Conservation (phyloP, 768 basidiomycete species). For the Naganishia kalamii region DNA sequence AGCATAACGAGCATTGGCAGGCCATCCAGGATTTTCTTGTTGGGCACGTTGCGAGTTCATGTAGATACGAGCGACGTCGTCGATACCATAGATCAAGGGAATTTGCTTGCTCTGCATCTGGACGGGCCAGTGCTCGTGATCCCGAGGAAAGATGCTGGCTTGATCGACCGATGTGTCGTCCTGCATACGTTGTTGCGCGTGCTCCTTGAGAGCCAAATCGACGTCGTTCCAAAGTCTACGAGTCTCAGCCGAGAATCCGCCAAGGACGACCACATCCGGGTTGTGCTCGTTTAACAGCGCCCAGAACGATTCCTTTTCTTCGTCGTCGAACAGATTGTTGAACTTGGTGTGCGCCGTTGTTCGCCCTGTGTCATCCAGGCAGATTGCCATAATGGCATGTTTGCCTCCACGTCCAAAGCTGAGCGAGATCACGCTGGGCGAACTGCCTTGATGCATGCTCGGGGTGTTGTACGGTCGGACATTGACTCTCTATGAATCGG, state of each 20-base stretch:
- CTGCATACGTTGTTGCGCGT: slow-evolving; percentile 23
- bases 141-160: slow-evolving; percentile 16
- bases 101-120: slow-evolving; percentile 25
- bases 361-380: slow-evolving; percentile 79
- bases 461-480: slow-evolving; percentile 65
- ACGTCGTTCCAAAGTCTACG: slow-evolving; percentile 37
- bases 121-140: slow-evolving; percentile 24
- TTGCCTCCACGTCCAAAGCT: slow-evolving; percentile 95
- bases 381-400: slow-evolving; percentile 78
- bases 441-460: slow-evolving; percentile 65
- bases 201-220: slow-evolving; percentile 32
- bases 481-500: slow-evolving; percentile 62
- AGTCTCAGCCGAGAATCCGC: slow-evolving; percentile 80
- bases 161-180: neutral
- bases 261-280: slow-evolving; percentile 81
- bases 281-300: slow-evolving; percentile 74
- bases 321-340: slow-evolving; percentile 72
- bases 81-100: slow-evolving; percentile 67
- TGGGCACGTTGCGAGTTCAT: slow-evolving; percentile 80
- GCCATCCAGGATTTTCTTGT: slow-evolving; percentile 72
- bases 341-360: slow-evolving; percentile 83
- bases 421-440: slow-evolving; percentile 71
- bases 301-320: slow-evolving; percentile 65
- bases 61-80: slow-evolving; percentile 89
- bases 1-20: slow-evolving; percentile 79